Evolutionary conservation across 768 basidiomycete species (phyloP), one percentile per base, ranked within the genome.

Genomic region (Neoboletus magnificus): DNA sequence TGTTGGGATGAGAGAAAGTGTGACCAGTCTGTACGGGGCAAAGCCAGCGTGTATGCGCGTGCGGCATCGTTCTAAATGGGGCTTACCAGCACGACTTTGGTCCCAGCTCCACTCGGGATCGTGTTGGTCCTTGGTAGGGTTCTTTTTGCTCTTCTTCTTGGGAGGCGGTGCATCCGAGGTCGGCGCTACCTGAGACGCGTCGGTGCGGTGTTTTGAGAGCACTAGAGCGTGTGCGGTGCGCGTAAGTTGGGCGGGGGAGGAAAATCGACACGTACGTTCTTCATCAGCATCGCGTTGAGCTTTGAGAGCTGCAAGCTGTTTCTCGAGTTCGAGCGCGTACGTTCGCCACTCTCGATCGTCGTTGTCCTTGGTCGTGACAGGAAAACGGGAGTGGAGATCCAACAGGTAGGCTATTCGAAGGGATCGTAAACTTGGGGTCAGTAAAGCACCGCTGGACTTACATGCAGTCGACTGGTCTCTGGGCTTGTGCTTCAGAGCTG

Each of bases 311-410:
- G 58, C 33, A 16, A 71, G 61, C 15, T 62, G 59, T 47, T 54
- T 54, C 52, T 71, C 70, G n/a, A 70, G 68, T n/a, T 57, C 56
- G 37, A 71, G 62, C n/a, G 68, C 66, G 36, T 68, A 68, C 5
- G 55, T 50, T 45, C 62, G 62, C 70, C 70, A 71, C 10, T 56
- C 52, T 40, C 35, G 59, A 30, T 9, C 5, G 3, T 20, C 27
- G 3, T 35, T 27, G 16, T 48, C 35, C 37, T 52, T 22, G 51
- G 49, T 50, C 8, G 51, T n/a, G 33, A 54, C n/a, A 1, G 68
- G 64, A 39, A 71, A 70, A 7, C n/a, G 53, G 8, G 70, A 54
- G 30, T 58, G 64, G 9, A 71, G 62, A 29, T 68, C 70, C 3
- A 66, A 53, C 29, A 70, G 30, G 50, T 68, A 70, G 33, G 68